A percentile compares a stretch with the other conserved stretches of the same genome.
Conservation (phyloP, 148 eudicot genomes). For the Cornus kousa region DNA sequence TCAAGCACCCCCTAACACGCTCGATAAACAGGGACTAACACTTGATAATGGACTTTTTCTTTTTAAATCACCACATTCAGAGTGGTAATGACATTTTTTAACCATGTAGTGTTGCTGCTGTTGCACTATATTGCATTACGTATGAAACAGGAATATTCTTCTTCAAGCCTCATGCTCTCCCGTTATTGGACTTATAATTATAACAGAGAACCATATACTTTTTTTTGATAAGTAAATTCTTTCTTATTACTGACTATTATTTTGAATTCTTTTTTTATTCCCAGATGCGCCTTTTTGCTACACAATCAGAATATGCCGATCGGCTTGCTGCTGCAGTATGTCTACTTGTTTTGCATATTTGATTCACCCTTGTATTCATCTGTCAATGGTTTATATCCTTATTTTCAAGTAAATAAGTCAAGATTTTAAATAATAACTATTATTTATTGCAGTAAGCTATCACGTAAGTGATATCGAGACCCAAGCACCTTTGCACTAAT, state of each 20-base stretch:
- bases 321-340: slow-evolving; percentile 87
- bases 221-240: not conserved
- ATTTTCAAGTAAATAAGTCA: not conserved
- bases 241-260: slow-evolving; percentile 10
- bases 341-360: slow-evolving; percentile 28
- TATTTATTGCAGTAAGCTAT: too few relatives aligned
- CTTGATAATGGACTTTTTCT: too few relatives aligned
- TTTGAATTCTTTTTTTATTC: slow-evolving; percentile 7
- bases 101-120: not conserved
- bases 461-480: too few relatives aligned
- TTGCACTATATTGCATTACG: too few relatives aligned
- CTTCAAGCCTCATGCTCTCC: not conserved
- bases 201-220: not conserved
- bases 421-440: not conserved
- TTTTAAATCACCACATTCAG: too few relatives aligned
- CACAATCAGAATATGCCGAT: slow-evolving; percentile 86
- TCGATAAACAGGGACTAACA: too few relatives aligned
- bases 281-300: slow-evolving; percentile 82
- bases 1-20: too few relatives aligned
- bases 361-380: not conserved
- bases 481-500: too few relatives aligned
- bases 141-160: not conserved
- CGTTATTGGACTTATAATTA: not conserved
- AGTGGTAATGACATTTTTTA: not conserved
- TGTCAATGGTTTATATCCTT: not conserved